Percentiles rank a stretch among this genome's conserved stretches.
phyloP scores from a whole-genome alignment of 2,329 filamentous ascomycete genomes.

The Thelonectria blattea region DNA sequence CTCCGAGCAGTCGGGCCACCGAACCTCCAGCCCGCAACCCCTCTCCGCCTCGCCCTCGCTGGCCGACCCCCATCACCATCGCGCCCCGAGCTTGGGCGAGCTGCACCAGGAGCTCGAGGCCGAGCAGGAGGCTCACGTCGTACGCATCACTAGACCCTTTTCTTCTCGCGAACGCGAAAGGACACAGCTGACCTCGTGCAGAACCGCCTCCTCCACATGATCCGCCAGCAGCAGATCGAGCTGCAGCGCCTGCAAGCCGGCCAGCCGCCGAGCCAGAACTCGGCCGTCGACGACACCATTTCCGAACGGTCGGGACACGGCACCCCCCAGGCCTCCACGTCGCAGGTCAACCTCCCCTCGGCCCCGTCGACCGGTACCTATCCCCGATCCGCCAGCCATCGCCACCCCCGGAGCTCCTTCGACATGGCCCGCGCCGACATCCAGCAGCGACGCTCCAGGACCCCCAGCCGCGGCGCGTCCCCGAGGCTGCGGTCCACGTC shows the following conservation, averaged over 20 bases:
- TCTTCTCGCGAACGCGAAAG: no score
- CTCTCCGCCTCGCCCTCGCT: constrained; percentile 55
- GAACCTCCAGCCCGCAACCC: constrained; percentile 51
- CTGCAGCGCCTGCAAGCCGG: constrained; percentile 64
- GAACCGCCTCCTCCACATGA: constrained; percentile 80
- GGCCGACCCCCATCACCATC: constrained; percentile 66
- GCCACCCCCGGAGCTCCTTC: constrained; percentile 62
- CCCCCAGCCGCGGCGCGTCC: constrained; percentile 63
- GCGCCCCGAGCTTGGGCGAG: constrained; percentile 75
- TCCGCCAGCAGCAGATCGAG: constrained; percentile 76
- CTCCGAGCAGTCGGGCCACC: constrained; percentile 48
- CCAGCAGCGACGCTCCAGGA: constrained; percentile 62
- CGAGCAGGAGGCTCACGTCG: constrained; percentile 80
- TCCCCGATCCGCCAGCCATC: constrained; percentile 57
- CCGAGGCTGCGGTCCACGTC: constrained; percentile 63
- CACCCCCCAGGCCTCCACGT: constrained; percentile 43
- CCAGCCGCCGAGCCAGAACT: constrained; percentile 44
- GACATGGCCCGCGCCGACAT: constrained; percentile 63
- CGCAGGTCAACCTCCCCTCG: constrained; percentile 42
- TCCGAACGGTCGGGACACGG: constrained; percentile 53
- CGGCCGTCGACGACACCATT: constrained; percentile 57
- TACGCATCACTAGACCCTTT: no score
- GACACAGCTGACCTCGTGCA: constrained; percentile 40
- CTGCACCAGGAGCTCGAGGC: constrained; percentile 81
- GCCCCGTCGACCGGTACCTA: constrained; percentile 49